Conservation (phyloP, 1,284 basidiomycete genomes). For the Pseudozyma sp. region DNA sequence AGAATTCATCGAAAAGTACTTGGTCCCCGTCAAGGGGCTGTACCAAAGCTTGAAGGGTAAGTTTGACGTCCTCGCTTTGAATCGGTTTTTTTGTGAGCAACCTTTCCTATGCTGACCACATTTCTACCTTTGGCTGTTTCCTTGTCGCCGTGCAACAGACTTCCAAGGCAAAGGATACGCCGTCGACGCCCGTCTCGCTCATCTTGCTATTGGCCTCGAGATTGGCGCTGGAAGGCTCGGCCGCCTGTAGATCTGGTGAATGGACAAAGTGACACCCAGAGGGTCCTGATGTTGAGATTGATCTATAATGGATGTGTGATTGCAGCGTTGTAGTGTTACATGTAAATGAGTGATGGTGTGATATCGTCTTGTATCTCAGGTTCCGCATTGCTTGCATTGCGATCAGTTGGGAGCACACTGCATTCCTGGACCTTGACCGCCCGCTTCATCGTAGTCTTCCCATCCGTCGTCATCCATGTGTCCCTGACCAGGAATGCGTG, state of each 20-base stretch:
- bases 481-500: slow-evolving; percentile 38
- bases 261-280: not conserved
- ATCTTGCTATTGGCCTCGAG: slow-evolving; percentile 62
- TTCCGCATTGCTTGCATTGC: not conserved
- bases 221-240: slow-evolving; percentile 49
- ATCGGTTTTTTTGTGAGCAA: not conserved
- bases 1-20: slow-evolving; percentile 65
- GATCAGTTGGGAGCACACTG: slow-evolving; percentile 59
- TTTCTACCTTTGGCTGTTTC: not conserved
- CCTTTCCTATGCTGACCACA: not conserved
- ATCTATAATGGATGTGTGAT: not conserved
- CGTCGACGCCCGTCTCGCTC: slow-evolving; percentile 65
- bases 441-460: slow-evolving; percentile 47
- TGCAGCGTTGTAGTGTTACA: slow-evolving; percentile 22
- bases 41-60: slow-evolving; percentile 53
- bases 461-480: slow-evolving; percentile 49
- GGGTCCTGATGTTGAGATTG: not conserved
- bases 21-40: slow-evolving; percentile 60
- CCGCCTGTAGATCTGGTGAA: slow-evolving; percentile 17
- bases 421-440: slow-evolving; percentile 52
- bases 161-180: slow-evolving; percentile 58
- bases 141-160: slow-evolving; percentile 25
- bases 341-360: slow-evolving; percentile 20
- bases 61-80: slow-evolving; percentile 5
- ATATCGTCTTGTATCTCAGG: not conserved